Base-by-base conservation (phyloP, 108 stramenopile species). In the Cyclotella kingstonii region DNA sequence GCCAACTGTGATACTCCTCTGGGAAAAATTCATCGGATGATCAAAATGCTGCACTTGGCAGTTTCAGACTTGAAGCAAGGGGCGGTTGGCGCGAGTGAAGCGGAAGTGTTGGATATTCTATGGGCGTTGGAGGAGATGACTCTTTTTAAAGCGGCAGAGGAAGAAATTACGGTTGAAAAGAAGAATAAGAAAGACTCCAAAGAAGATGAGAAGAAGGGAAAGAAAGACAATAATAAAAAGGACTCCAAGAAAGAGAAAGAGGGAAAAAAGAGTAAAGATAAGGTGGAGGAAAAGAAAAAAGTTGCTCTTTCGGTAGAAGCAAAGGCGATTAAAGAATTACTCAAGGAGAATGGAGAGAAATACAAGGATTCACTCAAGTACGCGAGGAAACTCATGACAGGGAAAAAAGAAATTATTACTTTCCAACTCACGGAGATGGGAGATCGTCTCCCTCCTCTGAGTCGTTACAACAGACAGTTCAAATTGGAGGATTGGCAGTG, bases 401-500 rank as follows among this genome's bases (percentile, higher is more conserved):
- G 87, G 31, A 93, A 93, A 68, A 78, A 87, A 41, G 86, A 89
- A 54, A 76, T 93, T 44, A 87, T 90, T 51, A 82, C 90, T 40
- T 96, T 96, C 66, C 98, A 98, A 78, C 88, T 98, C 51, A 93
- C 87, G 18, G 86, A 95, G 21, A 99, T 99, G 98, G 70, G 89
- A 47, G 93, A 92, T 70, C 94, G 98, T 52, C 88, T 99, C 18
- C 98, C 98, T 29, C 98, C 98, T 23, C 86, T 99, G 51, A 93
- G 89, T 78, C 86, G 90, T 25, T 98, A 97, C 93, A 94, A 94
- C 64, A 84, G 89, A 42, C 82, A 87, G 22, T 94, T 95, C 68
- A 77, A 87, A 67, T 83, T 99, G 41, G 98, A 99, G 66, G 76
- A 78, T 63, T 99, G 98, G 98, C 98, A 99, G 87, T 97, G 94